Conservation (phyloP, 1,284 basidiomycete species). For the Moesziomyces globuligerus region DNA sequence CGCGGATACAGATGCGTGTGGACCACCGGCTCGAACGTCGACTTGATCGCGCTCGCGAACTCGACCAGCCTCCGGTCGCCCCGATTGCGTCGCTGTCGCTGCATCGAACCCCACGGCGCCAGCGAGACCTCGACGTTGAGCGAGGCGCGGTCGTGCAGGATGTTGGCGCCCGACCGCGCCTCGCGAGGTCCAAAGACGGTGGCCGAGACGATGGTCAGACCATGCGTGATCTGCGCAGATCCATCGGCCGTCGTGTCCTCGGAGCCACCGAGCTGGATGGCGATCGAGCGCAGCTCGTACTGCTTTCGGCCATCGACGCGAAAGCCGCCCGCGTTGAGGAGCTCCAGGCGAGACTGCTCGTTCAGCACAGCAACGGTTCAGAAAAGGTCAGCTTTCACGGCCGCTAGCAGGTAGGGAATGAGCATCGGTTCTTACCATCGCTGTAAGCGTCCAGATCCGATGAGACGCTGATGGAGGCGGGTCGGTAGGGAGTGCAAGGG, state of each 20-base stretch:
- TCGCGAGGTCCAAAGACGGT: constrained; percentile 92
- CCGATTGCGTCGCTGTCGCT: constrained; percentile 78
- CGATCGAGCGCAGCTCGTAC: constrained; percentile 85
- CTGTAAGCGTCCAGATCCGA: neutral
- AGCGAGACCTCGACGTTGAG: constrained; percentile 74
- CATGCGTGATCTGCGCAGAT: constrained; percentile 83
- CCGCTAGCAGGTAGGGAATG: neutral
- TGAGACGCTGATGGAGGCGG: neutral
- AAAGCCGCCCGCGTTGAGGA: constrained; percentile 81
- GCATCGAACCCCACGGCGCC: constrained; percentile 80
- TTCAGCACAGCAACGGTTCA: no score
- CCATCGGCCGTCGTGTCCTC: constrained; percentile 76
- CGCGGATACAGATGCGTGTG: constrained; percentile 90
- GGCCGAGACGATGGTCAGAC: constrained; percentile 85
- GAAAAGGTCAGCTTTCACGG: neutral
- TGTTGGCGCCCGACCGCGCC: constrained; percentile 70
- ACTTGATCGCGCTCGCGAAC: constrained; percentile 84
- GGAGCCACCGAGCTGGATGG: constrained; percentile 74
- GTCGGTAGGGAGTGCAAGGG: neutral
- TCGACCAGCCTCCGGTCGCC: constrained; percentile 81
- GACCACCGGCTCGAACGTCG: constrained; percentile 94
- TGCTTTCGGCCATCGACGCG: constrained; percentile 91
- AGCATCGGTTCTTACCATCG: constrained; percentile 15
- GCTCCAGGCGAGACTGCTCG: constrained; percentile 78
- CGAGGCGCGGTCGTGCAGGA: constrained; percentile 70